Base-by-base conservation (phyloP, 441 rosid genomes). In the Populus tomentosa region DNA sequence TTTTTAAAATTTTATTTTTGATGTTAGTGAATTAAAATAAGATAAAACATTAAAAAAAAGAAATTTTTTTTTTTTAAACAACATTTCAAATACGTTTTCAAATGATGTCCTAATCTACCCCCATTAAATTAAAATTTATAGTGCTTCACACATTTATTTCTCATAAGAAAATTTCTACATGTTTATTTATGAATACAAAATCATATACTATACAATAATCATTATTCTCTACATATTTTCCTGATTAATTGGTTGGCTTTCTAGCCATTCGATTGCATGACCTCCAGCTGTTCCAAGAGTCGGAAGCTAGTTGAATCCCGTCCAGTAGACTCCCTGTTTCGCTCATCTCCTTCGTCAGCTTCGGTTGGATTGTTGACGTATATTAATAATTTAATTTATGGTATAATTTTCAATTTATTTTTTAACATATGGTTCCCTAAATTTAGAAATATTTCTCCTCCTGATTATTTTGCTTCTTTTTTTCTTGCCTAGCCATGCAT, bases 291-390 rank as follows among this genome's bases (percentile, higher is more conserved):
- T n/a, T n/a, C n/a, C n/a, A n/a, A n/a, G n/a, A n/a, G n/a, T n/a
- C n/a, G n/a, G n/a, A n/a, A n/a, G n/a, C n/a, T n/a, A n/a, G n/a
- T n/a, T n/a, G n/a, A n/a, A n/a, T n/a, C n/a, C n/a, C n/a, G n/a
- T n/a, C n/a, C n/a, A n/a, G n/a, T n/a, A n/a, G n/a, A n/a, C n/a
- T n/a, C n/a, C n/a, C n/a, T n/a, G n/a, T n/a, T n/a, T n/a, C n/a
- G n/a, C n/a, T n/a, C n/a, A n/a, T n/a, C n/a, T n/a, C n/a, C n/a
- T n/a, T n/a, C n/a, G n/a, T n/a, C n/a, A n/a, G n/a, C n/a, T n/a
- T n/a, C n/a, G n/a, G n/a, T n/a, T n/a, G n/a, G 75, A 10, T 10
- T 14, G 42, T 68, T 80, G 77, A 75, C 76, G 14, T 40, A 16
- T 50, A 38, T 9, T 38, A 9, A 38, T 8, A 38, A 38, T 5